These are phyloP conservation scores for Globisporangium irregulare DNA, from an alignment of 352 stramenopile species.

Conservation along the genomic window DNA sequence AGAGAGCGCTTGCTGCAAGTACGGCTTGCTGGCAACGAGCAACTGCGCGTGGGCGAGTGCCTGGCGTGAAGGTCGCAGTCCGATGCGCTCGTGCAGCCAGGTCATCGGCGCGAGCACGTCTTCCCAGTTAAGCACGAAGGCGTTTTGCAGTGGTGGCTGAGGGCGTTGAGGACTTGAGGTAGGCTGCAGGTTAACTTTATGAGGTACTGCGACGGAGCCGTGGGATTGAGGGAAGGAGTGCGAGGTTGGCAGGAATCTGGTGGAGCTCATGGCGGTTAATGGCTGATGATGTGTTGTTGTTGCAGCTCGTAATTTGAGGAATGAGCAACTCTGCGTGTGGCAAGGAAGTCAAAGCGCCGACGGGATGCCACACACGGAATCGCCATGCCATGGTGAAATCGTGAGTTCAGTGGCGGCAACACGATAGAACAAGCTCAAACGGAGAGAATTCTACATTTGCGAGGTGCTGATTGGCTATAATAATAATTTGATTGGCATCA, in stretches of 20 bases:
- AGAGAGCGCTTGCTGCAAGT: constrained; percentile 48
- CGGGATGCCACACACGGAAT: neutral
- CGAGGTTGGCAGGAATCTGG: neutral
- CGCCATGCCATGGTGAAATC: neutral
- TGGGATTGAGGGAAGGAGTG: neutral
- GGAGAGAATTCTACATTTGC: constrained; percentile 13
- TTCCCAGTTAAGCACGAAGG: constrained; percentile 56
- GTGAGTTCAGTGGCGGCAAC: no score
- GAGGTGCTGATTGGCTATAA: constrained; percentile 13
- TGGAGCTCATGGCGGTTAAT: constrained; percentile 7
- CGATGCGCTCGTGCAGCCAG: constrained; percentile 37
- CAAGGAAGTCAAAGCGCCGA: neutral
- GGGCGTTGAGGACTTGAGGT: neutral
- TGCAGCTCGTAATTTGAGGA: constrained; percentile 7
- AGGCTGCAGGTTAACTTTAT: neutral
- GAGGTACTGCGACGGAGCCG: neutral
- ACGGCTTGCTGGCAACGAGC: constrained; percentile 31
- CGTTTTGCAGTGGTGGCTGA: constrained; percentile 9
- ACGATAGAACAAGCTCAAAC: no score
- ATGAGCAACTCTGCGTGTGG: neutral
- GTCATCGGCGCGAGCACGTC: constrained; percentile 51
- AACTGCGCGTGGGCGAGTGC: constrained; percentile 30
- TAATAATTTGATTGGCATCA: neutral
- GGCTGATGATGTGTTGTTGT: neutral
- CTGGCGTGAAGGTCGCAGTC: constrained; percentile 32